Base-by-base conservation (phyloP, 306 rosid genomes). In the Cajanus cajan region DNA sequence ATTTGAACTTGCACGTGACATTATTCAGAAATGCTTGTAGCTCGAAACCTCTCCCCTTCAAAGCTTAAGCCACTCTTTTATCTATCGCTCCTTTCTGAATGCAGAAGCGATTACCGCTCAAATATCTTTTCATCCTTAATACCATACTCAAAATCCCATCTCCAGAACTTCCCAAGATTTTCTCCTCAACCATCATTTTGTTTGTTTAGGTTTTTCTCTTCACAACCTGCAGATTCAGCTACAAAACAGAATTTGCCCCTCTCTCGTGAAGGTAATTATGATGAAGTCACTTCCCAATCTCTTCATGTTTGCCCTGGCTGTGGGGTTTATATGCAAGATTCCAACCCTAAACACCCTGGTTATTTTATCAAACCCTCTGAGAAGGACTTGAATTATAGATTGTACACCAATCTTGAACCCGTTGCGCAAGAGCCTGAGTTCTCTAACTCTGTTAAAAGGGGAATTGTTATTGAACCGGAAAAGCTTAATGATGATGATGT, bases 291-390 rank as follows among this genome's bases (percentile, higher is more conserved):
- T 61, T 67, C 92, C 73, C 74, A 43, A 51, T 72, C 81, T 57
- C 66, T 67, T 72, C 68, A 14, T 39, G 89, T 92, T 45, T 94
- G 97, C 86, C 94, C 90, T 68, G 98, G 98, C 18, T 95, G 98
- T 78, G 98, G 98, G 63, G 94, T 95, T 77, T 82, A 85, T 45
- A 89, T 95, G 97, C 98, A 95, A 51, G 84, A 85, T 74, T 84
- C 77, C 5, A 88, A 87, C 66, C 88, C 97, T 10, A 90, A 91
- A 28, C 87, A 73, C 64, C 98, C 97, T 15, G 98, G 98, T 22
- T 95, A 91, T 81, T 95, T 90, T 87, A 58, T 85, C 61, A 87
- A 85, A 76, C 98, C 98, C 41, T 90, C 97, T 12, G 76, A 58
- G 14, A 92, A 95, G 80, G 93, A 88, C 68, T 58, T 83, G 0